These are phyloP conservation scores for Phalaenopsis equestris DNA, from an alignment of 106 monocot species.

Conservation along the genomic window DNA sequence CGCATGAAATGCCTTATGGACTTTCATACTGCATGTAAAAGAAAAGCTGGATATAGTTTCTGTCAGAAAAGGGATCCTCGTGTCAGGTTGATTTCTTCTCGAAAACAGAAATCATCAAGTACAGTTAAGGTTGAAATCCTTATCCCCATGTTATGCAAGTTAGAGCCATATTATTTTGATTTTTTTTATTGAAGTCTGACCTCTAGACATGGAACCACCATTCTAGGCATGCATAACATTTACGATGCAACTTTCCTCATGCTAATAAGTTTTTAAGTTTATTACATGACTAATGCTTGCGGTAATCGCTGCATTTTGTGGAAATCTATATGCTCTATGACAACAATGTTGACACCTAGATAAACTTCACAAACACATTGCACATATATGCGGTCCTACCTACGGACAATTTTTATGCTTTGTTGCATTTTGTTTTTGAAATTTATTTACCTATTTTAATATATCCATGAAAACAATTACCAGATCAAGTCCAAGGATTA, in stretches of 20 bases:
- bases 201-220: not conserved
- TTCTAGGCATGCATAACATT: not conserved
- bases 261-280: not conserved
- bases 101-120: conserved; percentile 10
- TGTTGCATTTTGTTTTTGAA: not conserved
- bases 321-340: not conserved
- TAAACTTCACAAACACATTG: not conserved
- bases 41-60: conserved; percentile 19
- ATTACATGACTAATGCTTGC: conserved; percentile 1
- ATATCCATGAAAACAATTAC: not conserved
- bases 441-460: not conserved
- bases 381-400: not conserved
- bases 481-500: not conserved
- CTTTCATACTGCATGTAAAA: conserved; percentile 53
- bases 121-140: conserved; percentile 24
- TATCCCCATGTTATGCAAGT: conserved; percentile 3
- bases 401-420: not conserved
- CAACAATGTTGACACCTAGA: not conserved
- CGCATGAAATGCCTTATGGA: conserved; percentile 80
- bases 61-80: conserved; percentile 71
- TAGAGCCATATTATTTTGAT: not conserved
- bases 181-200: not conserved
- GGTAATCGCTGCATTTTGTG: not conserved
- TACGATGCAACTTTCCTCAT: not conserved
- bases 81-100: conserved; percentile 58